phyloP scores from a whole-genome alignment of 257 asterid genomes.

The Gynochthodes officinalis region DNA sequence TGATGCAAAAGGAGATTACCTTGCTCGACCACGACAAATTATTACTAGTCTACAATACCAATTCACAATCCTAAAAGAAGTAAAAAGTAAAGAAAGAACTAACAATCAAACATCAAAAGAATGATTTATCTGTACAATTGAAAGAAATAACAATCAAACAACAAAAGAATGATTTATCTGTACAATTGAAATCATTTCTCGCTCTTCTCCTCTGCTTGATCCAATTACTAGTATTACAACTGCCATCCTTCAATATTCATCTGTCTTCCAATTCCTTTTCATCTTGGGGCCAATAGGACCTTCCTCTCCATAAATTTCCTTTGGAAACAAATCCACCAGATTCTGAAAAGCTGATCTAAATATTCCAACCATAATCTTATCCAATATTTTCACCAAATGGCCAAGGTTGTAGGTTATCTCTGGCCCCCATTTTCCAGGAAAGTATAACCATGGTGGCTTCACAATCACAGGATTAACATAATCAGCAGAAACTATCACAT shows the following conservation, averaged over 20 bases:
- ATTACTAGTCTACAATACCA: background rate
- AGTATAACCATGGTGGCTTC: slow-evolving; percentile 35
- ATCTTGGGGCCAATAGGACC: slow-evolving; percentile 39
- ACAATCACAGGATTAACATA: slow-evolving; percentile 14
- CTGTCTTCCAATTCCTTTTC: slow-evolving; percentile 33
- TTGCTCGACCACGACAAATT: background rate
- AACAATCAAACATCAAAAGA: background rate
- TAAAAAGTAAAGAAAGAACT: background rate
- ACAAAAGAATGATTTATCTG: background rate
- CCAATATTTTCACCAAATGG: slow-evolving; percentile 13
- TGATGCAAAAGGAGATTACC: background rate
- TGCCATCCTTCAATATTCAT: slow-evolving; percentile 18
- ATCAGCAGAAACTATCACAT: slow-evolving; percentile 20
- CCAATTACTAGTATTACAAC: too few relatives aligned
- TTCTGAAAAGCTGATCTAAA: slow-evolving; percentile 13
- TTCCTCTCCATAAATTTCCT: slow-evolving; percentile 30
- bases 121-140: background rate
- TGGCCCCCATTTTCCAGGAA: slow-evolving; percentile 40
- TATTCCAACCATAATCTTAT: slow-evolving; percentile 12
- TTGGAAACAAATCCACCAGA: slow-evolving; percentile 24
- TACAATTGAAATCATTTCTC: background rate
- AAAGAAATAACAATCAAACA: background rate
- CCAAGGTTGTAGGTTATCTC: slow-evolving; percentile 22
- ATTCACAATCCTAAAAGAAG: background rate
- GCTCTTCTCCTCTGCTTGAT: background rate